A percentile compares a stretch with the other conserved stretches of the same genome.
Evolutionary conservation across 1,284 basidiomycete genomes (phyloP).

Genomic region (Tilletia caries): DNA sequence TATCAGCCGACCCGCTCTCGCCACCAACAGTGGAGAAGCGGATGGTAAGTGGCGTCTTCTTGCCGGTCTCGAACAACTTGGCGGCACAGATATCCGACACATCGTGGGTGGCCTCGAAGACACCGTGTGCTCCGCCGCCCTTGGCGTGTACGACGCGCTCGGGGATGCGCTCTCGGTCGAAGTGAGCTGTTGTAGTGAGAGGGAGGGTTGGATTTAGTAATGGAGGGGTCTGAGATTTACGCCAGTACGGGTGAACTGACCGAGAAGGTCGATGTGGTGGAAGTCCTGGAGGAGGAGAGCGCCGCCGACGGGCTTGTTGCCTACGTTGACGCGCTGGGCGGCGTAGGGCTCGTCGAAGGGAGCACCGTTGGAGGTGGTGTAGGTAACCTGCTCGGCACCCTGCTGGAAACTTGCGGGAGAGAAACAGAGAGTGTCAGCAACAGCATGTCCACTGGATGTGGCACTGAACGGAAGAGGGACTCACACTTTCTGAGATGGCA

Average conservation of each 20-base stretch:
- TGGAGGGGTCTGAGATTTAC: no score
- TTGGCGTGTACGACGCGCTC: slow-evolving; percentile 71
- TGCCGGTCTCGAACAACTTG: slow-evolving; percentile 46
- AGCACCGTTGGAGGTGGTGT: slow-evolving; percentile 80
- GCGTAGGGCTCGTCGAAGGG: slow-evolving; percentile 60
- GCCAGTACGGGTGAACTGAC: no score
- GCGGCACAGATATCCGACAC: slow-evolving; percentile 75
- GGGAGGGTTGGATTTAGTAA: no score
- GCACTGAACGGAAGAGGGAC: neutral
- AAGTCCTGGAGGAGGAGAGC: slow-evolving; percentile 36
- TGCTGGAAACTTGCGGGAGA: neutral
- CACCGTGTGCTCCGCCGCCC: slow-evolving; percentile 75
- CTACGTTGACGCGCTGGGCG: slow-evolving; percentile 22
- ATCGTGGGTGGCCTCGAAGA: slow-evolving; percentile 73
- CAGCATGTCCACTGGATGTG: neutral
- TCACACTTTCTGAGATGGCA: slow-evolving; percentile 8
- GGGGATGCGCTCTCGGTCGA: slow-evolving; percentile 89
- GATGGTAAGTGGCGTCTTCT: slow-evolving; percentile 48
- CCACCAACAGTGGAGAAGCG: slow-evolving; percentile 62
- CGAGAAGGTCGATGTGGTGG: slow-evolving; percentile 25
- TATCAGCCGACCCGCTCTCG: slow-evolving; percentile 81
- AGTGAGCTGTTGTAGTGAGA: slow-evolving; percentile 65
- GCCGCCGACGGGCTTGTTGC: slow-evolving; percentile 23
- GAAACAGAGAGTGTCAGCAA: neutral
- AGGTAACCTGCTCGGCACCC: slow-evolving; percentile 49